A percentile compares a stretch with the other conserved stretches of the same genome.
Conservation (phyloP, 345 rosid species). For the Trapa incisa region DNA sequence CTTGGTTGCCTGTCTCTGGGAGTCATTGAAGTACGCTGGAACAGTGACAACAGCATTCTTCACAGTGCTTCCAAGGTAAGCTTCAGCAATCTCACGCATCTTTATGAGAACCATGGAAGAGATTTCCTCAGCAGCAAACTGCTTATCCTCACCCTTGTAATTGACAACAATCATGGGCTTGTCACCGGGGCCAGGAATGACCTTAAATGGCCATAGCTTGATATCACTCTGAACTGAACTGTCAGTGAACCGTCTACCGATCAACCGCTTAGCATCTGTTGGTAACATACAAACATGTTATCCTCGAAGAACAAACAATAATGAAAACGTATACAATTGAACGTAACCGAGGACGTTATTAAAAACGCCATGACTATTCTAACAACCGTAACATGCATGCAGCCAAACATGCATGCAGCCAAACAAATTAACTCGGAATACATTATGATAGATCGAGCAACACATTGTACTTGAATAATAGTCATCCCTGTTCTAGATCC, state of each 20-base stretch:
- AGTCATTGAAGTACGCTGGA: slow-evolving; percentile 64
- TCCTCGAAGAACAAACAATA: background rate
- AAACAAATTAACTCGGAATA: background rate
- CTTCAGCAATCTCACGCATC: slow-evolving; percentile 78
- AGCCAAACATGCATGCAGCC: background rate
- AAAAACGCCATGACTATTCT: too few relatives aligned
- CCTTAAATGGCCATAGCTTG: slow-evolving; percentile 58
- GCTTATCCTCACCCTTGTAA: slow-evolving; percentile 55
- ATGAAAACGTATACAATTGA: background rate
- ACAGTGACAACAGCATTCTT: slow-evolving; percentile 68
- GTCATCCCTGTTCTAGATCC: background rate
- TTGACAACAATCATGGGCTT: slow-evolving; percentile 51
- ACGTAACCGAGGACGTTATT: background rate
- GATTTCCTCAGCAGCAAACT: slow-evolving; percentile 64
- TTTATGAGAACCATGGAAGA: slow-evolving; percentile 66
- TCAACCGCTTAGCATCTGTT: slow-evolving; percentile 63
- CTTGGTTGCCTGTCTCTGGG: slow-evolving; percentile 61
- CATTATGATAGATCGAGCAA: background rate
- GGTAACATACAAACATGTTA: background rate
- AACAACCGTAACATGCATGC: too few relatives aligned
- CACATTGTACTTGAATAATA: background rate
- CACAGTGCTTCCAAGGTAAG: slow-evolving; percentile 38
- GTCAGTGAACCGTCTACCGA: slow-evolving; percentile 55
- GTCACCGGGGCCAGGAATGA: slow-evolving; percentile 43
- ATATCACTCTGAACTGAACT: slow-evolving; percentile 53